Evolutionary conservation across 352 stramenopile species (phyloP).

Genomic region (Globisporangium mamillatum): DNA sequence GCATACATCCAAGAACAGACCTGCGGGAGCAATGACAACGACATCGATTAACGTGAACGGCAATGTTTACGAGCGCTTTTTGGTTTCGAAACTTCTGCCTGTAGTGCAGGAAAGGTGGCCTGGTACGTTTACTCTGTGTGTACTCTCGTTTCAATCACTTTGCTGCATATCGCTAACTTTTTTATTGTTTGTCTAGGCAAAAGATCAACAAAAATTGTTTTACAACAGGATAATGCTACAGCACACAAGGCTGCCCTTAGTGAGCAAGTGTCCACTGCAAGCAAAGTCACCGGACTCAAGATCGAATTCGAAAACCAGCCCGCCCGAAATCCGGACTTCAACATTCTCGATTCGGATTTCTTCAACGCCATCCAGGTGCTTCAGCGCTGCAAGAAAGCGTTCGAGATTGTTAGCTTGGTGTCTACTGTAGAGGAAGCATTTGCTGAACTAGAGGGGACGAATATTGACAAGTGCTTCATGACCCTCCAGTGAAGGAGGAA

Average conservation of each 20-base stretch:
- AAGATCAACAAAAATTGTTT: too few species aligned
- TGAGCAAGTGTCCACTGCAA: neutral
- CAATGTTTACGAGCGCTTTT: neutral
- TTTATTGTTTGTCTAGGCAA: too few species aligned
- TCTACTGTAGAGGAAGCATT: constrained; percentile 15
- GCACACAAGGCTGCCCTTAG: neutral
- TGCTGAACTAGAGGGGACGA: constrained; percentile 13
- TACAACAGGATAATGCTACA: constrained; percentile 10
- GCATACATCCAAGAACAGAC: neutral
- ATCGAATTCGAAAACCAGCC: constrained; percentile 13
- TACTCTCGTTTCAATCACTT: neutral
- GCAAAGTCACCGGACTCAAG: neutral
- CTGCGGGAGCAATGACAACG: neutral
- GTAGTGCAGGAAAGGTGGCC: constrained; percentile 7
- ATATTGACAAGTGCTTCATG: constrained; percentile 24
- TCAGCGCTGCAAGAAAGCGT: constrained; percentile 14
- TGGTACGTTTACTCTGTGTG: neutral
- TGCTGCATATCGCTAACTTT: neutral
- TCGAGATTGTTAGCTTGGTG: constrained; percentile 1
- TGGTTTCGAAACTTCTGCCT: constrained; percentile 9
- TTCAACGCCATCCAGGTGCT: constrained; percentile 22
- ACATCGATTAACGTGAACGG: neutral
- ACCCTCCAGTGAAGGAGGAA: constrained; percentile 21
- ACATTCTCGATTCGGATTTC: constrained; percentile 23
- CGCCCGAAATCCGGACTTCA: constrained; percentile 22